phyloP scores from a whole-genome alignment of 495 filamentous ascomycete species.

The Parathielavia hyrcaniae region DNA sequence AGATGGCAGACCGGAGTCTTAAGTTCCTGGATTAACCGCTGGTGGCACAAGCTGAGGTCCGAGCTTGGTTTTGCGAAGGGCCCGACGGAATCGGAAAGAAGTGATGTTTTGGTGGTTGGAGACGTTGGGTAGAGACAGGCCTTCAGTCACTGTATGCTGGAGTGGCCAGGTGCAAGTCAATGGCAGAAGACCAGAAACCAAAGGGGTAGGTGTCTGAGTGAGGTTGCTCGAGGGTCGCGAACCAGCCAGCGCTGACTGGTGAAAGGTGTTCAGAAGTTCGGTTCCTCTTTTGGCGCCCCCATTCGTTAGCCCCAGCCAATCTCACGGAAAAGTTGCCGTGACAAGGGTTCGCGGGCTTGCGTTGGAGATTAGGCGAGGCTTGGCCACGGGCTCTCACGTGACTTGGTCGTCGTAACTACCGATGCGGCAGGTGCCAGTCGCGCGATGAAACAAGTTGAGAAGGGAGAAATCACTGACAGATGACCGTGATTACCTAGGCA shows the following conservation, averaged over 20 bases:
- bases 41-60: slow-evolving; percentile 13
- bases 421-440: neutral
- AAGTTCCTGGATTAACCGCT: slow-evolving; percentile 5
- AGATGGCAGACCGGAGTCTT: slow-evolving; percentile 9
- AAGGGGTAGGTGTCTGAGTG: slow-evolving; percentile 6
- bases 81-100: neutral
- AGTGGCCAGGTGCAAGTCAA: neutral
- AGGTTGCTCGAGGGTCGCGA: slow-evolving; percentile 13
- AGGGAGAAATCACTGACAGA: neutral
- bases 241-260: slow-evolving; percentile 21
- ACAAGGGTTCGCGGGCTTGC: slow-evolving; percentile 12
- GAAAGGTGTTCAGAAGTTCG: slow-evolving; percentile 38
- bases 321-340: slow-evolving; percentile 28
- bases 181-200: slow-evolving; percentile 5
- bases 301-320: slow-evolving; percentile 19
- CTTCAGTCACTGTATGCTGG: neutral
- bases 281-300: slow-evolving; percentile 15
- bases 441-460: neutral
- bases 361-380: slow-evolving; percentile 10
- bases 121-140: neutral
- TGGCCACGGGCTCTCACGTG: slow-evolving; percentile 5
- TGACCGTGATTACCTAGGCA: too few species aligned
- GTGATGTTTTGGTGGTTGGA: neutral
- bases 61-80: neutral
- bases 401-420: neutral